Percentiles rank a stretch among this genome's conserved stretches.
phyloP scores from a whole-genome alignment of 768 basidiomycete genomes.

The Agrocybe praecox region DNA sequence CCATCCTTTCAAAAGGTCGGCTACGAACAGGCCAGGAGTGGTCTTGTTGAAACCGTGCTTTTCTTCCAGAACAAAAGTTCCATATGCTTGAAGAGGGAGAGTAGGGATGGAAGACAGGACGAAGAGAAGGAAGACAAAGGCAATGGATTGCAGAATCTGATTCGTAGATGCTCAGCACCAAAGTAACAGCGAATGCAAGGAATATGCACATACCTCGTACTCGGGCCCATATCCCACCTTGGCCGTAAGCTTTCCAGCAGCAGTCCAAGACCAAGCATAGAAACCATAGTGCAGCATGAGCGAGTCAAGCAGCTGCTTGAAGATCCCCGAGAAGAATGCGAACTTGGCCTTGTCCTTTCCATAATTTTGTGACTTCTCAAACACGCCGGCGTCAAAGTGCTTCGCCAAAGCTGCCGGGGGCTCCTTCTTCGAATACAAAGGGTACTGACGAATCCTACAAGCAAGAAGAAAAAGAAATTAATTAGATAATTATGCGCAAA shows the following conservation, averaged over 20 bases:
- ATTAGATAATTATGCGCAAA: neutral
- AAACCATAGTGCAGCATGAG: slow-evolving; percentile 72
- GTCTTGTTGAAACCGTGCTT: slow-evolving; percentile 98
- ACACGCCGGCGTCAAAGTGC: slow-evolving; percentile 71
- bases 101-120: slow-evolving; percentile 66
- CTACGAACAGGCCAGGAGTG: slow-evolving; percentile 71
- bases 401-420: slow-evolving; percentile 72
- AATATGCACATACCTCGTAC: slow-evolving; percentile 64
- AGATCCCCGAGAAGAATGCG: slow-evolving; percentile 71
- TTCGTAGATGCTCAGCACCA: neutral
- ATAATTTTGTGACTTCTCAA: slow-evolving; percentile 90
- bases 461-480: neutral
- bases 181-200: neutral
- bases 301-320: slow-evolving; percentile 73
- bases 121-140: slow-evolving; percentile 71
- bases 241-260: slow-evolving; percentile 51
- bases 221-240: slow-evolving; percentile 68
- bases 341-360: slow-evolving; percentile 90
- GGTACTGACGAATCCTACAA: slow-evolving; percentile 72
- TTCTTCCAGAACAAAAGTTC: slow-evolving; percentile 93
- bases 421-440: slow-evolving; percentile 73
- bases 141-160: slow-evolving; percentile 84
- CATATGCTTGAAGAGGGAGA: slow-evolving; percentile 79
- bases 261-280: slow-evolving; percentile 82
- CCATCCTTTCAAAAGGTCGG: slow-evolving; percentile 84